phyloP scores from a whole-genome alignment of 805 yeast genomes.

The Lipomyces sp. region DNA sequence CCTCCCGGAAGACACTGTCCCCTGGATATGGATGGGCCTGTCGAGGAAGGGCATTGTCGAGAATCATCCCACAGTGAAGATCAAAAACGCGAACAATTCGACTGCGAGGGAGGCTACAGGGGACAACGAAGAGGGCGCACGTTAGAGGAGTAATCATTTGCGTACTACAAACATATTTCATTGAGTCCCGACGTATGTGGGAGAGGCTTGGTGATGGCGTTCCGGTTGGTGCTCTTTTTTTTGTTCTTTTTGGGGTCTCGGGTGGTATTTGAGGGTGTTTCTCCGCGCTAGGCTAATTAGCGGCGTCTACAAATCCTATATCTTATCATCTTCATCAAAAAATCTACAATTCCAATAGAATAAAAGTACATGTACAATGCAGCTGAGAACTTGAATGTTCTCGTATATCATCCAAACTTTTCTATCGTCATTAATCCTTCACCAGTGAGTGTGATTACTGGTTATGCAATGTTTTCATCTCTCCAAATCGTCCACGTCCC shows the following conservation, averaged over 20 bases:
- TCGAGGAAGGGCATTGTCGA: constrained; percentile 58
- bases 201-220: not conserved
- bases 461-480: constrained; percentile 45
- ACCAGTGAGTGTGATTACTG: not conserved
- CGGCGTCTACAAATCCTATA: not conserved
- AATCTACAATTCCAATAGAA: not conserved
- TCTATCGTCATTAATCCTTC: not conserved
- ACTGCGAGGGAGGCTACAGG: not conserved
- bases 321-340: not conserved
- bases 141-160: not conserved
- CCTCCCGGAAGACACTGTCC: constrained; percentile 57
- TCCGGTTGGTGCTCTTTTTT: not conserved
- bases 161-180: too few relatives aligned
- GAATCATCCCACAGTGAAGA: constrained; percentile 55
- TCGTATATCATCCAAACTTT: not conserved
- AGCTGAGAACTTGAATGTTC: not conserved
- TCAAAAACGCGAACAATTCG: constrained; percentile 24
- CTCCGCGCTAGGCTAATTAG: not conserved
- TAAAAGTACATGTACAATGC: not conserved
- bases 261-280: not conserved
- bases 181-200: not conserved
- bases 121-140: not conserved
- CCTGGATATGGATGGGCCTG: constrained; percentile 71
- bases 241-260: not conserved
- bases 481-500: constrained; percentile 75